phyloP scores from a whole-genome alignment of 441 rosid genomes.

The Populus hybrid region DNA sequence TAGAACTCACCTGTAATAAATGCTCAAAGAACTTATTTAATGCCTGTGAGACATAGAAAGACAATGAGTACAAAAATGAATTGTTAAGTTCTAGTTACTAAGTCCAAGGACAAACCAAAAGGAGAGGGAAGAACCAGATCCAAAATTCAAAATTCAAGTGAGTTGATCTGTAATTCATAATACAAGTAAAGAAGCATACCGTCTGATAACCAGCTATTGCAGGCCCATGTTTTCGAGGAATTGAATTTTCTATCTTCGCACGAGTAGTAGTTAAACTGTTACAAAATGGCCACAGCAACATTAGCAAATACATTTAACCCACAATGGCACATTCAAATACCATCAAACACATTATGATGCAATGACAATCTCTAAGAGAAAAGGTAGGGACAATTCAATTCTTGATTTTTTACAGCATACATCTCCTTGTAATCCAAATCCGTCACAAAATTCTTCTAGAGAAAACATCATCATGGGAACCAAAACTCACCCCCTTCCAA shows the following conservation, averaged over 20 bases:
- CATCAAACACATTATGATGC: not conserved
- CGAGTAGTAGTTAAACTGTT: conserved; percentile 82
- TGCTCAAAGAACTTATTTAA: conserved; percentile 88
- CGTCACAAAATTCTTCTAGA: not conserved
- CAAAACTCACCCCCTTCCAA: no score
- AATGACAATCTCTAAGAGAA: not conserved
- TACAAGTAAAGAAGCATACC: conserved; percentile 44
- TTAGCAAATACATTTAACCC: conserved; percentile 4
- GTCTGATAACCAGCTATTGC: conserved; percentile 97
- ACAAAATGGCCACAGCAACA: conserved; percentile 16
- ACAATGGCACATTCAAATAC: not conserved
- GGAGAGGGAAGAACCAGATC: not conserved
- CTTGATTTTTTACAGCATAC: not conserved
- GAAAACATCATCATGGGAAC: not conserved
- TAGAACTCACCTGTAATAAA: conserved; percentile 66
- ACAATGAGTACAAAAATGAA: conserved; percentile 9
- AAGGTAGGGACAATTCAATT: not conserved
- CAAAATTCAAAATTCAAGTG: conserved; percentile 4
- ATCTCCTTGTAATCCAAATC: not conserved
- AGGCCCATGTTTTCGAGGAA: conserved; percentile 98
- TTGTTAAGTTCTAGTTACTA: conserved; percentile 8
- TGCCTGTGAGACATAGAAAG: conserved; percentile 49
- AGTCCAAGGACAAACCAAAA: not conserved
- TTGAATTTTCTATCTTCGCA: conserved; percentile 80
- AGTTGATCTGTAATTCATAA: not conserved